Evolutionary conservation across 192 early-diverging fungal species (phyloP), one percentile per base, ranked within the genome.

Genomic region (Coemansia sp.): DNA sequence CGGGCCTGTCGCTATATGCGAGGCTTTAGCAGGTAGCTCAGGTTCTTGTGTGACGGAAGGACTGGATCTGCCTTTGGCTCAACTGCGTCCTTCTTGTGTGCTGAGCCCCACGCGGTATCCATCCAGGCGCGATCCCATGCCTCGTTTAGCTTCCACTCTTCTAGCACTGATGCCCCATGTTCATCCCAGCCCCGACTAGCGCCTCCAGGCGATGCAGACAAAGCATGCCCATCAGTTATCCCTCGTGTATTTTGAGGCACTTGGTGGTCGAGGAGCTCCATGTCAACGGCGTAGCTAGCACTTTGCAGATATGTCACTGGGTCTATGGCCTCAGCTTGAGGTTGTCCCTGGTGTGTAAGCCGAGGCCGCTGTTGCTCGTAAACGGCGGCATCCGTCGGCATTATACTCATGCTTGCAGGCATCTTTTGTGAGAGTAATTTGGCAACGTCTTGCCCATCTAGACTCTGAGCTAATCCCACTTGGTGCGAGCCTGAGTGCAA

Each of bases 401-500:
- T 32, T 39, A 56, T 64, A 45, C 72, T 67, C 69, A 83, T 83
- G 61, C 63, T 66, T 34, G 80, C 63, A 17, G 80, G 80, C 69
- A 66, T 64, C n/a, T 56, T 62, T 11, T 74, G 71, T 41, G 71
- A 68, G 19, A 83, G 67, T 60, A 83, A 75, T 9, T 74, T 72
- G 0, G 64, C 42, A 3, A 83, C 80, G 1, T 64, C 67, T 13
- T 32, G 75, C 1, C 80, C 80, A 36, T 83, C 80, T 12, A 83
- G 39, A 31, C 65, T 22, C 24, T 83, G 71, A n/a, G 89, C 88
- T 36, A 92, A 90, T 72, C 87, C 94, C 66, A 88, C 90, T 61
- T 93, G 97, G 79, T 99, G 91, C 83, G 96, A 99, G 24, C 38
- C 24, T 80, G 93, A 91, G 15, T 86, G 90, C 44, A 79, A 68